phyloP scores from a whole-genome alignment of 441 rosid species.

The Croton setiger region DNA sequence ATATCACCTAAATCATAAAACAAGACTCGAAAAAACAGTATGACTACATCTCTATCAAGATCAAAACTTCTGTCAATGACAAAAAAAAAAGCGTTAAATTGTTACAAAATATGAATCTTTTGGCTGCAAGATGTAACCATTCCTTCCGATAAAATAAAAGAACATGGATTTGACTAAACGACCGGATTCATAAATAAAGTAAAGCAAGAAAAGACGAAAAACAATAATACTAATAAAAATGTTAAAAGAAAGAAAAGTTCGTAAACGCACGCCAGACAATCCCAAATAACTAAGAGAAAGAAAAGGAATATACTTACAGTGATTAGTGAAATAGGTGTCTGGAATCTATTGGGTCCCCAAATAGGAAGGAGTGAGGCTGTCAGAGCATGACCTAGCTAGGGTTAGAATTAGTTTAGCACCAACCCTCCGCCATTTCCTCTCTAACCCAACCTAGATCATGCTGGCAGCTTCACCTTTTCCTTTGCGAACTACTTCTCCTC shows the following conservation, averaged over 20 bases:
- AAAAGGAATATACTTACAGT: conserved; percentile 30
- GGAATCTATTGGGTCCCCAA: conserved; percentile 36
- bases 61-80: too few species aligned
- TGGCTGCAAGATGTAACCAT: too few species aligned
- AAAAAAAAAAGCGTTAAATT: too few species aligned
- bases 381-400: conserved; percentile 89
- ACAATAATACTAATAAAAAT: neutral
- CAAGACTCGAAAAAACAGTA: too few species aligned
- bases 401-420: conserved; percentile 27
- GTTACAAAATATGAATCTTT: too few species aligned
- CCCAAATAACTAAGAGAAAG: neutral
- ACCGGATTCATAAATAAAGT: neutral
- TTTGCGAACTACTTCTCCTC: conserved; percentile 33
- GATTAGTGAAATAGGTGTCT: neutral
- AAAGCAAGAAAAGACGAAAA: neutral
- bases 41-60: too few species aligned
- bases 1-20: too few species aligned
- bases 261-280: conserved; percentile 21
- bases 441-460: conserved; percentile 85
- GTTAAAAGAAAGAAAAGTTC: neutral
- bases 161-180: neutral
- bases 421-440: too few species aligned
- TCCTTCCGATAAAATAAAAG: too few species aligned
- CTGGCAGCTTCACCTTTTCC: conserved; percentile 99
- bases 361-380: conserved; percentile 93